A percentile compares a stretch with the other conserved stretches of the same genome.
Evolutionary conservation across 495 filamentous ascomycete species (phyloP).

Genomic region (Parathielavia appendiculata): DNA sequence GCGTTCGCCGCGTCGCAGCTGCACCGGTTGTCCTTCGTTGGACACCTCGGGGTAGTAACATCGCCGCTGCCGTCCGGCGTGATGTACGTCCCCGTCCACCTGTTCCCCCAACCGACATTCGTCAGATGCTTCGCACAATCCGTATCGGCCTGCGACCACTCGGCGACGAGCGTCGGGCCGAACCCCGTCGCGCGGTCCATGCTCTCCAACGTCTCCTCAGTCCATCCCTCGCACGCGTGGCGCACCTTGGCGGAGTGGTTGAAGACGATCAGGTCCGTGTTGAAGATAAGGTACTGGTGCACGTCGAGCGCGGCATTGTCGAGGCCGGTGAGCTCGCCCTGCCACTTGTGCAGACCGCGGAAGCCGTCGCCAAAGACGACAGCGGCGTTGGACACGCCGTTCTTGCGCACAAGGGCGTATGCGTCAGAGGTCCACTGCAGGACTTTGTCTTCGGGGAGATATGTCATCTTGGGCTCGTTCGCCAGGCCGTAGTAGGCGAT

Average conservation of each 20-base stretch:
- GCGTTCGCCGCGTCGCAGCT: constrained; percentile 73
- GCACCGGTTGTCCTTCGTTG: constrained; percentile 58
- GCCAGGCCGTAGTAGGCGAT: constrained; percentile 79
- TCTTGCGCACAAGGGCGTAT: constrained; percentile 58
- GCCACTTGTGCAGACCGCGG: constrained; percentile 73
- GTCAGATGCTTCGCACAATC: constrained; percentile 88
- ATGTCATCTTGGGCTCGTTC: constrained; percentile 82
- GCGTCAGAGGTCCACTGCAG: constrained; percentile 65
- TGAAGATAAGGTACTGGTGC: constrained; percentile 92
- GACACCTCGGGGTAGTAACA: constrained; percentile 63
- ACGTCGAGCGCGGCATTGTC: constrained; percentile 73
- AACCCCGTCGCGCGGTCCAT: constrained; percentile 73
- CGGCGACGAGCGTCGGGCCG: constrained; percentile 93
- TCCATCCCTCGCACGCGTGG: constrained; percentile 85
- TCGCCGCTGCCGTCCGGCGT: constrained; percentile 52
- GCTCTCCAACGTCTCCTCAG: constrained; percentile 63
- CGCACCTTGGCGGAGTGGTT: constrained; percentile 71
- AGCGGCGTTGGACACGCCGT: constrained; percentile 61
- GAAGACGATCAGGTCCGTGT: constrained; percentile 63
- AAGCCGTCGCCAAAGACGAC: constrained; percentile 78
- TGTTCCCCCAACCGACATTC: constrained; percentile 79
- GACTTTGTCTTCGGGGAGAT: constrained; percentile 53
- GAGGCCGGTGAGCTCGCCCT: constrained; percentile 56
- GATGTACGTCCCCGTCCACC: constrained; percentile 78
- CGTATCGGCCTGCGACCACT: constrained; percentile 97